phyloP scores from a whole-genome alignment of 2,329 filamentous ascomycete species.

The Rhynchosporium graminicola region DNA sequence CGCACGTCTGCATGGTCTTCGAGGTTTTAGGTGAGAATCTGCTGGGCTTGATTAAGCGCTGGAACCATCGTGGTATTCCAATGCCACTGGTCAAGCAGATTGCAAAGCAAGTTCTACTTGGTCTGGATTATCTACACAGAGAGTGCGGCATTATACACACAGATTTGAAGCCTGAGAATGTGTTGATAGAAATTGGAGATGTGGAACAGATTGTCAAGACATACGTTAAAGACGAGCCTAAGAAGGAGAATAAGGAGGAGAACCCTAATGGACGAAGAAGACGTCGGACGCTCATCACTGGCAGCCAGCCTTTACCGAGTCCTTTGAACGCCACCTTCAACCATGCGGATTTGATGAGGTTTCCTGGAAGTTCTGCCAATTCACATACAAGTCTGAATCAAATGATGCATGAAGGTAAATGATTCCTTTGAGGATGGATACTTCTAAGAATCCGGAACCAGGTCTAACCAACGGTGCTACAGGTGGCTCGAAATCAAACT shows the following conservation, averaged over 20 bases:
- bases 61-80: slow-evolving; percentile 96
- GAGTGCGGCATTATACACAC: slow-evolving; percentile 99
- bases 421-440: slow-evolving; percentile 44
- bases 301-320: slow-evolving; percentile 92
- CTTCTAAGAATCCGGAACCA: slow-evolving; percentile 43
- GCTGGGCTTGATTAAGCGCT: slow-evolving; percentile 92
- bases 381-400: slow-evolving; percentile 79
- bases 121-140: slow-evolving; percentile 92
- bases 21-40: slow-evolving; percentile 96
- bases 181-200: slow-evolving; percentile 97
- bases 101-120: slow-evolving; percentile 94
- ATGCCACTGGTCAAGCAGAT: slow-evolving; percentile 98
- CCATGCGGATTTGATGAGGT: slow-evolving; percentile 67
- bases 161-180: slow-evolving; percentile 95
- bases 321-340: slow-evolving; percentile 92
- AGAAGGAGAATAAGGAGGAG: slow-evolving; percentile 75
- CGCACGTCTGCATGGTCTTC: slow-evolving; percentile 99
- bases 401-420: slow-evolving; percentile 76
- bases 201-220: slow-evolving; percentile 98
- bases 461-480: slow-evolving; percentile 57
- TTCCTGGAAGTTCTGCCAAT: slow-evolving; percentile 57
- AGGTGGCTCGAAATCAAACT: slow-evolving; percentile 48
- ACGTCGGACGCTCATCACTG: slow-evolving; percentile 91
- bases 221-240: slow-evolving; percentile 78
- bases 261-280: slow-evolving; percentile 89